Evolutionary conservation across 2,329 filamentous ascomycete genomes (phyloP).

Genomic region (Cercospora brassicicola): DNA sequence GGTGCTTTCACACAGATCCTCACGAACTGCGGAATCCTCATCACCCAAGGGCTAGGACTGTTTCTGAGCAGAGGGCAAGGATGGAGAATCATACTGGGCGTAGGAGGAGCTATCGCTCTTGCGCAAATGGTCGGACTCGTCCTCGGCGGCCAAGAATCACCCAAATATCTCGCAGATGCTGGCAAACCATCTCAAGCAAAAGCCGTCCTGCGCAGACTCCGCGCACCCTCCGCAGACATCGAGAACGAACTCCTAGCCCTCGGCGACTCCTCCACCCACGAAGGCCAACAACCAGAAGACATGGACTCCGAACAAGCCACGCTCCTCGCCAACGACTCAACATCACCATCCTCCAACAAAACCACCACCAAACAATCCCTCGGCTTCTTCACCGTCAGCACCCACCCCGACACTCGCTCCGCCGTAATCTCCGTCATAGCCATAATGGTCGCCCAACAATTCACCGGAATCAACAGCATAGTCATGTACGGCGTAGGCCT

Average conservation of each 20-base stretch:
- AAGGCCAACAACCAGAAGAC: conserved; percentile 28
- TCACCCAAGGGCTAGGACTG: conserved; percentile 79
- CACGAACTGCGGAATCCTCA: conserved; percentile 81
- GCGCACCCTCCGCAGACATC: conserved; percentile 68
- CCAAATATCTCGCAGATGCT: conserved; percentile 76
- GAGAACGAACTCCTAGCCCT: conserved; percentile 65
- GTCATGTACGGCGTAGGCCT: conserved; percentile 98
- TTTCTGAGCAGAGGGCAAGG: conserved; percentile 76
- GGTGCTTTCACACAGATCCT: conserved; percentile 84
- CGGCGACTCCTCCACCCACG: conserved; percentile 32
- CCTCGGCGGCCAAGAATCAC: conserved; percentile 76
- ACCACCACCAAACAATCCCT: conserved; percentile 35
- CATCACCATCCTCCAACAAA: neutral
- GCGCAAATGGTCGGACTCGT: conserved; percentile 69
- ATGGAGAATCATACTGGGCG: conserved; percentile 81
- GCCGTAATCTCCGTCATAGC: conserved; percentile 87
- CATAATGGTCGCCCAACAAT: conserved; percentile 89
- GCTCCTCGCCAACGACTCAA: conserved; percentile 19
- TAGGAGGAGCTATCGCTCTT: conserved; percentile 67
- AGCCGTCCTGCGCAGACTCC: conserved; percentile 69
- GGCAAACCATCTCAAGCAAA: conserved; percentile 62
- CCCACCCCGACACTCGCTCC: conserved; percentile 69
- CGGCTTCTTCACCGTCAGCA: conserved; percentile 58
- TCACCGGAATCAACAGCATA: conserved; percentile 91
- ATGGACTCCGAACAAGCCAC: conserved; percentile 71